A percentile compares a stretch with the other conserved stretches of the same genome.
phyloP scores from a whole-genome alignment of 495 filamentous ascomycete genomes.

The Daldinia concentrica region DNA sequence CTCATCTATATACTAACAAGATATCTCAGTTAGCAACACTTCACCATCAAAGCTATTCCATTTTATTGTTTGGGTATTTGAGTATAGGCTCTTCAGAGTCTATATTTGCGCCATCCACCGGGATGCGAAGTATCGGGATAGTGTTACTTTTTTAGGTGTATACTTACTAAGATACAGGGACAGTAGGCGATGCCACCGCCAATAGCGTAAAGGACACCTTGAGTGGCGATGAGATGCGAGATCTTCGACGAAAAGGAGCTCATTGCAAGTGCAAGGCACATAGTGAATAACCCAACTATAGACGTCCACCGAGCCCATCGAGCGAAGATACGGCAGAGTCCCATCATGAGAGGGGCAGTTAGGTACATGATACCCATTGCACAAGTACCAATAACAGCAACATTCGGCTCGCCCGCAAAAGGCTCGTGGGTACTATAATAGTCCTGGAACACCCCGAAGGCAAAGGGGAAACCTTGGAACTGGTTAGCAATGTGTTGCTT shows the following conservation, averaged over 20 bases:
- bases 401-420: conserved; percentile 49
- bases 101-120: no score
- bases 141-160: no score
- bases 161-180: conserved; percentile 50
- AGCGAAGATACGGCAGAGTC: conserved; percentile 46
- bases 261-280: conserved; percentile 48
- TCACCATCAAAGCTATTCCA: neutral
- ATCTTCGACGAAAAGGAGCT: conserved; percentile 51
- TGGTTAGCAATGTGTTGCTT: conserved; percentile 8
- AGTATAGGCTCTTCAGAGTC: no score
- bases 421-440: conserved; percentile 63
- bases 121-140: no score
- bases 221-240: conserved; percentile 51
- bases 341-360: conserved; percentile 50
- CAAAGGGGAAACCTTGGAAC: conserved; percentile 64
- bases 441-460: conserved; percentile 68
- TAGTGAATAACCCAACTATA: conserved; percentile 45
- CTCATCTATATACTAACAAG: conserved; percentile 52
- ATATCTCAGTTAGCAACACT: conserved; percentile 21
- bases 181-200: conserved; percentile 54
- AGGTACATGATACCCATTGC: conserved; percentile 60
- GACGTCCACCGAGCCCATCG: conserved; percentile 45
- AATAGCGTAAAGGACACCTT: conserved; percentile 59
- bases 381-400: conserved; percentile 46
- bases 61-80: no score